Conservation (phyloP, 2,329 filamentous ascomycete genomes). For the Escovopsis sp. region DNA sequence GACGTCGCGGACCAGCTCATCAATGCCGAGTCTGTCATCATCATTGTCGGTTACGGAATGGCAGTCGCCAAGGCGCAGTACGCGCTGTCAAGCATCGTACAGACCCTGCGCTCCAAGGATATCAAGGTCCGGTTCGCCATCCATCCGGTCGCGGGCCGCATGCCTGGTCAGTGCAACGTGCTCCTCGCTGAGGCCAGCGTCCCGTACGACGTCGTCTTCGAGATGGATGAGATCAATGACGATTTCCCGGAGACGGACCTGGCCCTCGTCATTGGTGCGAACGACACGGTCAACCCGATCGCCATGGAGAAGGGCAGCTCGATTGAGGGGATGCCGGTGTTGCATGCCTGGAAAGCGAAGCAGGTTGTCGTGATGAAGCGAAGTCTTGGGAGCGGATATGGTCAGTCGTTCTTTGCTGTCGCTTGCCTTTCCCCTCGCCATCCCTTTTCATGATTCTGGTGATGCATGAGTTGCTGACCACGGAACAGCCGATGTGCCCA, state of each 20-base stretch:
- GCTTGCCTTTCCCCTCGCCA: background rate
- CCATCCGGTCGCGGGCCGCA: slow-evolving; percentile 77
- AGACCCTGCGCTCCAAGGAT: slow-evolving; percentile 56
- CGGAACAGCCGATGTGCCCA: slow-evolving; percentile 62
- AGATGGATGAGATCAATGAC: slow-evolving; percentile 95
- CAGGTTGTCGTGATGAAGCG: slow-evolving; percentile 89
- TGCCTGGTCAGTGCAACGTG: slow-evolving; percentile 91
- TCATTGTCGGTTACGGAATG: slow-evolving; percentile 88
- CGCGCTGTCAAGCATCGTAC: slow-evolving; percentile 70
- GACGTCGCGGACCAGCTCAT: slow-evolving; percentile 64
- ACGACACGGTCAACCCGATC: slow-evolving; percentile 86
- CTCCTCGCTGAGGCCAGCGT: slow-evolving; percentile 77
- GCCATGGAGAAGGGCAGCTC: slow-evolving; percentile 69
- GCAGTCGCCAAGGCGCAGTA: slow-evolving; percentile 90
- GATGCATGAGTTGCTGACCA: slow-evolving; percentile 1
- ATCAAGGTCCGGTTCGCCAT: slow-evolving; percentile 80
- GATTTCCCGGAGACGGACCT: slow-evolving; percentile 78
- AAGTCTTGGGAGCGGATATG: slow-evolving; percentile 77
- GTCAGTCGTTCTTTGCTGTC: slow-evolving; percentile 29
- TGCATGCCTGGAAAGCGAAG: slow-evolving; percentile 90
- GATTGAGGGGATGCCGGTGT: slow-evolving; percentile 84
- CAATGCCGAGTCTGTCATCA: slow-evolving; percentile 72
- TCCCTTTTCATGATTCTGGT: slow-evolving; percentile 3
- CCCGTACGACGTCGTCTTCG: slow-evolving; percentile 80
- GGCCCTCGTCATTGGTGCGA: slow-evolving; percentile 79